Base-by-base conservation (phyloP, 371 early-diverging fungal genomes). In the Mortierella sp. region DNA sequence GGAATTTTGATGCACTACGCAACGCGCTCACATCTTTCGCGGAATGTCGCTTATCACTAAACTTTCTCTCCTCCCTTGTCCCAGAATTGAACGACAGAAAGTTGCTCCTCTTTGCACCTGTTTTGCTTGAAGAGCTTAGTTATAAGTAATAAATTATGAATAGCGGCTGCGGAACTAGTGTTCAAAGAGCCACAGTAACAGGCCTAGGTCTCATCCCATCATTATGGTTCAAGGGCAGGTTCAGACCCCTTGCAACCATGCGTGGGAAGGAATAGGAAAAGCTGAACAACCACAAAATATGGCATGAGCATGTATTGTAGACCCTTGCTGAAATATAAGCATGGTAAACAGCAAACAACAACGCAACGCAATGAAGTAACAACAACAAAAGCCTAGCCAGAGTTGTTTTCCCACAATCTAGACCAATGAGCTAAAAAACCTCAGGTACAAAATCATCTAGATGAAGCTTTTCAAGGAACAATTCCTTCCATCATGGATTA, bases 171-270 rank as follows among this genome's bases (percentile, higher is more conserved):
- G 5, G 21, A 22, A 38, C 11, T 8, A 16, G 33, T 33, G 15
- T 28, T 1, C 22, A 22, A 55, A 22, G 32, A 24, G 55, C 11
- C 13, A 55, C 32, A 28, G 55, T 28, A 55, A 10, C 28, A 22
- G 28, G 28, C 55, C 4, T 13, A 13, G 50, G 50, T 50, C 50
- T 50, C 36, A 58, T 58, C 58, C 58, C 58, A 58, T 10, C 32
- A 15, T 15, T 10, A 50, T 50, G 50, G 50, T 50, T 16, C 50
- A 50, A 4, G n/a, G 50, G 50, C n/a, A 7, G n/a, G 8, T 0
- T 40, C 22, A 63, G 63, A 63, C 47, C 64, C 64, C 64, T 64
- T 64, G 11, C 16, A 64, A 52, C 9, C 47, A 52, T 64, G 64
- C 50, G 64, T 64, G 64, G 52, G 64, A 64, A 64, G 52, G 24